These are phyloP conservation scores for Zoysia matrella DNA, from an alignment of 202 grass and related monocot genomes.

Conservation along the genomic window DNA sequence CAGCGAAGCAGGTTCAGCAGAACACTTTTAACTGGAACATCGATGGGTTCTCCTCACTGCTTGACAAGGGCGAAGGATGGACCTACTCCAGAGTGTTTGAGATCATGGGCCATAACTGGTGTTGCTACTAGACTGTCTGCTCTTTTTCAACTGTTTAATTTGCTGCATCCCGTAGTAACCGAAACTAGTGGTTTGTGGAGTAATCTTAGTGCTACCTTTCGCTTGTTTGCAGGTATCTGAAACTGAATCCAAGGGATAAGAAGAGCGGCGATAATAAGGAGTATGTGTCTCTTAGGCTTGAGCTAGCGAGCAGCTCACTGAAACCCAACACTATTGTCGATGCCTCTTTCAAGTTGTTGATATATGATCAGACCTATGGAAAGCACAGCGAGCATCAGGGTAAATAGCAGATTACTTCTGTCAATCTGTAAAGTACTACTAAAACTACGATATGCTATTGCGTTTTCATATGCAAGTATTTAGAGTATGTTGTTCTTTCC, in stretches of 20 bases:
- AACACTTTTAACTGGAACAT: conserved; percentile 46
- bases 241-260: conserved; percentile 47
- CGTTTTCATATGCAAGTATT: background rate
- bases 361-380: conserved; percentile 48
- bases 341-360: conserved; percentile 46
- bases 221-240: conserved; percentile 40
- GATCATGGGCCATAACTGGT: conserved; percentile 39
- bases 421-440: background rate
- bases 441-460: background rate
- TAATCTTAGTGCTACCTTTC: background rate
- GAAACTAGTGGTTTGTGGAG: background rate
- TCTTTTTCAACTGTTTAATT: background rate
- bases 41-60: conserved; percentile 40
- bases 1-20: conserved; percentile 7
- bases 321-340: conserved; percentile 16
- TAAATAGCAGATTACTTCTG: background rate
- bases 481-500: background rate
- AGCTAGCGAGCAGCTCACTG: background rate
- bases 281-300: conserved; percentile 46
- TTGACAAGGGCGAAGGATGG: conserved; percentile 41
- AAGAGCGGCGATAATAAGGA: conserved; percentile 20
- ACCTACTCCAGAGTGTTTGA: conserved; percentile 45
- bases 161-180: background rate
- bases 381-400: conserved; percentile 42
- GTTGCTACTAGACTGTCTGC: background rate